Conservation (phyloP, 805 yeast species). For the Kodamaea neixiangensis region DNA sequence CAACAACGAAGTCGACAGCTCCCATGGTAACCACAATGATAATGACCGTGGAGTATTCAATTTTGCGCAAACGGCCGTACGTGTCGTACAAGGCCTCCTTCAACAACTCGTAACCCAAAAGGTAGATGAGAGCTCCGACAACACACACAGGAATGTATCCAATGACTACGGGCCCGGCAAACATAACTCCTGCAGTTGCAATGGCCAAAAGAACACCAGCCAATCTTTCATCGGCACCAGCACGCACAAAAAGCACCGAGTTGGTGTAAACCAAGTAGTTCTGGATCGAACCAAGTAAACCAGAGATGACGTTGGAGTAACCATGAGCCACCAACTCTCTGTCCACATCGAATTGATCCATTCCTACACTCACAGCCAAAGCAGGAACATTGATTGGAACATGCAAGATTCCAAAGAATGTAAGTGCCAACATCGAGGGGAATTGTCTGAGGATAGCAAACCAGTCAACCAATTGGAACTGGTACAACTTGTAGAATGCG, state of each 20-base stretch:
- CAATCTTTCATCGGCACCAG: slow-evolving; percentile 88
- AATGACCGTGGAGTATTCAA: slow-evolving; percentile 82
- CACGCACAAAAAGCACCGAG: slow-evolving; percentile 84
- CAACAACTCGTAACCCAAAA: slow-evolving; percentile 86
- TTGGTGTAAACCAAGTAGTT: slow-evolving; percentile 95
- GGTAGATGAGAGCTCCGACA: slow-evolving; percentile 88
- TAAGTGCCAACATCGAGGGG: slow-evolving; percentile 93
- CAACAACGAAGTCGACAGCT: slow-evolving; percentile 89
- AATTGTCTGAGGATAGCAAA: slow-evolving; percentile 60
- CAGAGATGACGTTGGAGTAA: slow-evolving; percentile 81
- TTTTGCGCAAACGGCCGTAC: slow-evolving; percentile 65
- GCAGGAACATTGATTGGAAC: slow-evolving; percentile 99
- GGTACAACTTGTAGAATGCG: slow-evolving; percentile 72
- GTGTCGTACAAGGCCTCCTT: slow-evolving; percentile 88
- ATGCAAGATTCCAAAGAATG: slow-evolving; percentile 93
- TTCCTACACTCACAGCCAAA: slow-evolving; percentile 83
- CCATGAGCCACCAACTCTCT: slow-evolving; percentile 95
- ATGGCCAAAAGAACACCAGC: slow-evolving; percentile 89
- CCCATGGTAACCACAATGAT: slow-evolving; percentile 95
- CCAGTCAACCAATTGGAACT: slow-evolving; percentile 77
- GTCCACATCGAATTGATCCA: slow-evolving; percentile 87
- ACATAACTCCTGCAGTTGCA: slow-evolving; percentile 79
- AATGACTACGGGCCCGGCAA: slow-evolving; percentile 88
- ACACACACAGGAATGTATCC: slow-evolving; percentile 95
- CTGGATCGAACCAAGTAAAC: slow-evolving; percentile 83